Evolutionary conservation across 2,329 filamentous ascomycete species (phyloP).

Genomic region (Lachnellula hyalina): DNA sequence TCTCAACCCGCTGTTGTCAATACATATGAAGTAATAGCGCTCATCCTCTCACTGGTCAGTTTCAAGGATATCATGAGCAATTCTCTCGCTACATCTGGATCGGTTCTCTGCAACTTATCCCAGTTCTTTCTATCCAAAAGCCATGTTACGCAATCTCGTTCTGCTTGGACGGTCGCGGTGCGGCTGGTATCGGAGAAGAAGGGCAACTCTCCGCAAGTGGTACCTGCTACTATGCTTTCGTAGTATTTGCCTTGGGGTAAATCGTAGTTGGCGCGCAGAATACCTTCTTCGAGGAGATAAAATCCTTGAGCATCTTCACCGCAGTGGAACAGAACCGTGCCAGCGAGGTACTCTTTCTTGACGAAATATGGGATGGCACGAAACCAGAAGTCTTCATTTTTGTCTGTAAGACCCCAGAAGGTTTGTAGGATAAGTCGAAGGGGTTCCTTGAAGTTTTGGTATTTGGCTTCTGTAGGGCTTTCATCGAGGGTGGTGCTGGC

Average conservation of each 20-base stretch:
- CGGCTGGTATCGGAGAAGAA: conserved; percentile 90
- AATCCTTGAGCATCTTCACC: conserved; percentile 77
- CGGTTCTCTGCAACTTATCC: conserved; percentile 63
- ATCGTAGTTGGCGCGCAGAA: conserved; percentile 85
- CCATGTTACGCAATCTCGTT: conserved; percentile 80
- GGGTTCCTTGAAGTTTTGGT: conserved; percentile 84
- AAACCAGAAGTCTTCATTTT: conserved; percentile 96
- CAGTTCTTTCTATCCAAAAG: conserved; percentile 67
- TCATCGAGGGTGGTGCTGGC: conserved; percentile 71
- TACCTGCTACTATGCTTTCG: conserved; percentile 89
- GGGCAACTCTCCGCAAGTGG: conserved; percentile 90
- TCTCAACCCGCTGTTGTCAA: conserved; percentile 36
- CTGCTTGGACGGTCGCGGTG: conserved; percentile 80
- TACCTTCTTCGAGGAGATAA: conserved; percentile 84
- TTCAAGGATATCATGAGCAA: conserved; percentile 84
- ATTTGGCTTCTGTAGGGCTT: conserved; percentile 56
- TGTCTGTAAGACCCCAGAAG: conserved; percentile 81
- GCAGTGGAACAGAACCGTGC: conserved; percentile 69
- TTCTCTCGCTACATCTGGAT: conserved; percentile 77
- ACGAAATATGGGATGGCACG: conserved; percentile 70
- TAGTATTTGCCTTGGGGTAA: conserved; percentile 83
- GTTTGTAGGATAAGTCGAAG: conserved; percentile 88
- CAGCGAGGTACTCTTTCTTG: conserved; percentile 60
- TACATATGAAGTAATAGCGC: conserved; percentile 53
- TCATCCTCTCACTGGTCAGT: conserved; percentile 90